These are phyloP conservation scores for Conticribra weissflogii DNA, from an alignment of 108 stramenopile species.

Conservation along the genomic window DNA sequence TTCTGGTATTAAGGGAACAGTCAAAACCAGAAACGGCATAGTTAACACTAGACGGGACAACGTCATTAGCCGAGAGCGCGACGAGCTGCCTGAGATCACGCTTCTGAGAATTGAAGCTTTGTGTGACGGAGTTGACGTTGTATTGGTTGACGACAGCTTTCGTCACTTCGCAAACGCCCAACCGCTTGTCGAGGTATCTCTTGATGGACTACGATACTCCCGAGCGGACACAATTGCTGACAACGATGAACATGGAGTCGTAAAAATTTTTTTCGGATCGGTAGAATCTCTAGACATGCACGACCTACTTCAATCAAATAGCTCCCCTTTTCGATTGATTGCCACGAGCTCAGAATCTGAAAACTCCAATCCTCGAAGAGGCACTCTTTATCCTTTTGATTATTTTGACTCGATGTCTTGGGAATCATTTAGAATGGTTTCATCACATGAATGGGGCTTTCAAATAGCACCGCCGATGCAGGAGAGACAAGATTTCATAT, in stretches of 20 bases:
- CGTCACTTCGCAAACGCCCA: constrained; percentile 66
- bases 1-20: no score
- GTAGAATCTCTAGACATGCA: constrained; percentile 46
- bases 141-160: constrained; percentile 66
- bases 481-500: constrained; percentile 4
- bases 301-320: constrained; percentile 57
- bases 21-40: no score
- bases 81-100: background rate
- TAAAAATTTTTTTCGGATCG: constrained; percentile 5
- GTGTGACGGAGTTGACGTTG: constrained; percentile 57
- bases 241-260: background rate
- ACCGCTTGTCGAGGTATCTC: constrained; percentile 12
- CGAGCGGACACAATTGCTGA: background rate
- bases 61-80: no score
- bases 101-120: constrained; percentile 1
- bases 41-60: no score
- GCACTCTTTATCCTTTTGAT: background rate
- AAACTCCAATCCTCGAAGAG: background rate
- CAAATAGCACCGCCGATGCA: constrained; percentile 16
- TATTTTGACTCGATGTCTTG: constrained; percentile 10
- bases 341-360: constrained; percentile 38
- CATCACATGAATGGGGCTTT: constrained; percentile 12
- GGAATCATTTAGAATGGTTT: constrained; percentile 20
- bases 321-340: constrained; percentile 64
- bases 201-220: constrained; percentile 5